phyloP scores from a whole-genome alignment of 2,329 filamentous ascomycete genomes.

The Colletotrichum navitas region DNA sequence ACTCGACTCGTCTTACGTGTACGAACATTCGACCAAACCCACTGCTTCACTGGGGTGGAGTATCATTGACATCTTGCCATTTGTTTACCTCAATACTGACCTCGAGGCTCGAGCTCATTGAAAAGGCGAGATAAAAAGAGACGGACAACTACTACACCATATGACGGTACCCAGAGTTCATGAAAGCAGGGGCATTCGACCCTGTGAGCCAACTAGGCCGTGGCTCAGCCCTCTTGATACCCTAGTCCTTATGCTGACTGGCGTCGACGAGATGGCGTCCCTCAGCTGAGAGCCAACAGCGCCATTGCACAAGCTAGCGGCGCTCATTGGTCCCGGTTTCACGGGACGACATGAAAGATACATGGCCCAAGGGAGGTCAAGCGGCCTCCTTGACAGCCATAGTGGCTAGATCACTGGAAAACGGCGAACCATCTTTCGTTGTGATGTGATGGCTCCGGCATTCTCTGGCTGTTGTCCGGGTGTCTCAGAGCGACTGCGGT shows the following conservation, averaged over 20 bases:
- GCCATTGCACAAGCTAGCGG: slow-evolving; percentile 3
- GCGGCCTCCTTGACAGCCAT: slow-evolving; percentile 22
- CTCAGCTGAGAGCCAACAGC: slow-evolving; percentile 30
- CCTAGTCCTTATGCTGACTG: slow-evolving; percentile 20
- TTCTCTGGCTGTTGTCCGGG: neutral
- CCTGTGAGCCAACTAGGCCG: neutral
- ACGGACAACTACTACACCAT: neutral
- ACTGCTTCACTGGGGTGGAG: neutral
- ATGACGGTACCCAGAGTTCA: neutral
- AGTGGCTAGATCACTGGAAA: neutral
- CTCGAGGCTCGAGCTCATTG: neutral
- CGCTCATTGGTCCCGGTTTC: neutral
- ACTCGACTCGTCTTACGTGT: neutral
- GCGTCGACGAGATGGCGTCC: slow-evolving; percentile 19
- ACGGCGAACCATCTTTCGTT: neutral
- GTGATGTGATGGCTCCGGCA: neutral
- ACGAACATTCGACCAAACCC: neutral
- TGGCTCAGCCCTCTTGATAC: slow-evolving; percentile 10
- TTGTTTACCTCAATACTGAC: neutral
- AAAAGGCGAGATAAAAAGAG: neutral
- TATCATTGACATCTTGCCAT: neutral
- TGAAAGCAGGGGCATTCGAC: neutral
- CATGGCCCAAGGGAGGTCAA: slow-evolving; percentile 20
- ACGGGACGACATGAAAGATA: neutral
- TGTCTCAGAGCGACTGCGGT: slow-evolving; percentile 18